Percentiles rank a stretch among this genome's conserved stretches.
Conservation (phyloP, 306 rosid genomes). For the Prunus padus region DNA sequence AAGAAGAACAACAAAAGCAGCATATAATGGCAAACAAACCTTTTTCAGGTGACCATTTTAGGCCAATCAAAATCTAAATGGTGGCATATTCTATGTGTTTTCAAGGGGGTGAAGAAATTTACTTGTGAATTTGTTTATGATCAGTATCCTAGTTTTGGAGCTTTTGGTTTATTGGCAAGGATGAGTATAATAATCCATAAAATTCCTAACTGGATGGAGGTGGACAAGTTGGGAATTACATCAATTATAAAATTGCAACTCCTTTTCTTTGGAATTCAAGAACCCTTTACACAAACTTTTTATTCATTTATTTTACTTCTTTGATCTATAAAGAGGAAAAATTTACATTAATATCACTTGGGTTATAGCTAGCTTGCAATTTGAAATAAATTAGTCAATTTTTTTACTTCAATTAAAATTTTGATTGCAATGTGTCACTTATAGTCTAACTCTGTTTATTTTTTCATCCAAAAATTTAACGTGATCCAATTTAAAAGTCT, state of each 20-base stretch:
- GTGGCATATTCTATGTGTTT: slow-evolving; percentile 4
- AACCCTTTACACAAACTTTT: too few relatives aligned
- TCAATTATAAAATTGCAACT: slow-evolving; percentile 2
- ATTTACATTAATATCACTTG: too few relatives aligned
- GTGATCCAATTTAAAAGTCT: too few relatives aligned
- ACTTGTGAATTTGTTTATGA: not conserved
- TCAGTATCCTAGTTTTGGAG: slow-evolving; percentile 4
- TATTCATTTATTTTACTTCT: too few relatives aligned
- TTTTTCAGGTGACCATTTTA: not conserved
- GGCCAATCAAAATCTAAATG: slow-evolving; percentile 17
- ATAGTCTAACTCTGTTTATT: too few relatives aligned
- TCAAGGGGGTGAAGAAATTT: slow-evolving; percentile 4
- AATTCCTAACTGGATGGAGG: slow-evolving; percentile 24
- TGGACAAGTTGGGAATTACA: slow-evolving; percentile 21
- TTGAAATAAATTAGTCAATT: too few relatives aligned
- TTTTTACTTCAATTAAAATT: too few relatives aligned
- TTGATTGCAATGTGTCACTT: too few relatives aligned
- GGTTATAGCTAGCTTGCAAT: too few relatives aligned
- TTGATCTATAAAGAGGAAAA: too few relatives aligned
- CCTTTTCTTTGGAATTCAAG: not conserved
- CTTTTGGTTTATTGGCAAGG: slow-evolving; percentile 6
- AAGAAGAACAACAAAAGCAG: slow-evolving; percentile 17
- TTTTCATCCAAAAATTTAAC: too few relatives aligned
- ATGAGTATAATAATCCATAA: slow-evolving; percentile 18
- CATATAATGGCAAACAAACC: slow-evolving; percentile 7